Evolutionary conservation across 2,329 filamentous ascomycete species (phyloP).

Genomic region (Chalaropsis thielavioides): DNA sequence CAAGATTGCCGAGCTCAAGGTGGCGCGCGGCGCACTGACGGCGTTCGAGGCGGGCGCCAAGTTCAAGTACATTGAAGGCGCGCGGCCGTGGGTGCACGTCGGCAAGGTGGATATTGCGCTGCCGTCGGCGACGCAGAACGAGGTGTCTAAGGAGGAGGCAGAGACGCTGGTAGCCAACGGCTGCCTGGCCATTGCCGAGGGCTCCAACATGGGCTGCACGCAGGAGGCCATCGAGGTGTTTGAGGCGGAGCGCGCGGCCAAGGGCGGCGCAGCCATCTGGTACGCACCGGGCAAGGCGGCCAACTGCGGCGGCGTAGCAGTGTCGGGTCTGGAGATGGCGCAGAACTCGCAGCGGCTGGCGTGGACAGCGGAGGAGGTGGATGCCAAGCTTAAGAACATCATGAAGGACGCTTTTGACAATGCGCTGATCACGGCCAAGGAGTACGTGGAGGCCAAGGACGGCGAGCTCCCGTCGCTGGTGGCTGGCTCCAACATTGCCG

Average conservation of each 20-base stretch:
- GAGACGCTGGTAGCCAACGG: slow-evolving; percentile 63
- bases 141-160: slow-evolving; percentile 85
- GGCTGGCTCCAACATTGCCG: slow-evolving; percentile 91
- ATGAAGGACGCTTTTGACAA: slow-evolving; percentile 91
- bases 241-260: slow-evolving; percentile 59
- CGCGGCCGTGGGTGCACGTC: slow-evolving; percentile 81
- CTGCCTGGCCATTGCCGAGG: slow-evolving; percentile 79
- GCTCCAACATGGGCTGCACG: slow-evolving; percentile 98
- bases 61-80: slow-evolving; percentile 78
- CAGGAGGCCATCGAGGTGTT: slow-evolving; percentile 90
- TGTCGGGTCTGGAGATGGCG: slow-evolving; percentile 96
- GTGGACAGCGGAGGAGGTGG: slow-evolving; percentile 85
- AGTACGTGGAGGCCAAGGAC: slow-evolving; percentile 66
- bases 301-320: slow-evolving; percentile 93
- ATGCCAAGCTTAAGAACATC: slow-evolving; percentile 77
- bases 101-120: slow-evolving; percentile 82
- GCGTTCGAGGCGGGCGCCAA: slow-evolving; percentile 50
- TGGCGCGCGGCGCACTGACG: slow-evolving; percentile 68
- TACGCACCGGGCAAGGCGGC: slow-evolving; percentile 95
- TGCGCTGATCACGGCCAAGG: slow-evolving; percentile 75
- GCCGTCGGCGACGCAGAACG: slow-evolving; percentile 92
- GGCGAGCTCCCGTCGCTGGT: slow-evolving; percentile 81
- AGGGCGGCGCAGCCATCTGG: slow-evolving; percentile 64
- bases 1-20: slow-evolving; percentile 72
- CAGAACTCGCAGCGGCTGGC: slow-evolving; percentile 81